Base-by-base conservation (phyloP, 495 filamentous ascomycete species). In the Tirmania nivea region DNA sequence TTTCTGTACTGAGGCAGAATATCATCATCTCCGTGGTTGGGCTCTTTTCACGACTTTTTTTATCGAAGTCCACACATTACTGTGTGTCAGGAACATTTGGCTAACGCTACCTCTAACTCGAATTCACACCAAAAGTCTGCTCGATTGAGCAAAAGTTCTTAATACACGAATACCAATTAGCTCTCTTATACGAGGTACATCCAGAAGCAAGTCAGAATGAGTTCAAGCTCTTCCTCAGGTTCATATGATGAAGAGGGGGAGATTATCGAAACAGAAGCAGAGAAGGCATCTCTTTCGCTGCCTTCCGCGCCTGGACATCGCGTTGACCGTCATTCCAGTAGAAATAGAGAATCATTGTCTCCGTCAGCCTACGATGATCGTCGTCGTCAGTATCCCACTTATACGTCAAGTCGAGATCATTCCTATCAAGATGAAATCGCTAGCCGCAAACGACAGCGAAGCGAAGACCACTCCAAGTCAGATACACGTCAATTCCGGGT, bases 281-380 rank as follows among this genome's bases (percentile, higher is more conserved):
- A 72, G 73, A 73, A 77, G 78, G 75, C 73, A 70, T 72, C 68
- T 78, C 76, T 63, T 67, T 85, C 86, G 75, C 78, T 77, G 73
- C 71, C 74, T 73, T 81, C 79, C 69, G 73, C 80, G 62, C 71
- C 76, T 78, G 80, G 78, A 70, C 77, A 70, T 72, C 79, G 73
- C 70, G 77, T 84, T 78, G 81, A 83, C 79, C 77, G 79, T 75
- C 73, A 72, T 66, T 73, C 77, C 69, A 79, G 73, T 77, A 73
- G 68, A 60, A 65, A 65, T 64, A 72, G 70, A 66, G 68, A 68
- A 51, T 69, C 68, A 60, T 57, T 56, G 61, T 65, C 69, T 60
- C 63, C 68, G 59, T 55, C 67, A 63, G 54, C 53, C 51, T 56
- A 52, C 39, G 56, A 55, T 53, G 54, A 61, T 54, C 60, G 48